Evolutionary conservation across 2,329 filamentous ascomycete species (phyloP).

Genomic region (Calcarisporium arbuscula): DNA sequence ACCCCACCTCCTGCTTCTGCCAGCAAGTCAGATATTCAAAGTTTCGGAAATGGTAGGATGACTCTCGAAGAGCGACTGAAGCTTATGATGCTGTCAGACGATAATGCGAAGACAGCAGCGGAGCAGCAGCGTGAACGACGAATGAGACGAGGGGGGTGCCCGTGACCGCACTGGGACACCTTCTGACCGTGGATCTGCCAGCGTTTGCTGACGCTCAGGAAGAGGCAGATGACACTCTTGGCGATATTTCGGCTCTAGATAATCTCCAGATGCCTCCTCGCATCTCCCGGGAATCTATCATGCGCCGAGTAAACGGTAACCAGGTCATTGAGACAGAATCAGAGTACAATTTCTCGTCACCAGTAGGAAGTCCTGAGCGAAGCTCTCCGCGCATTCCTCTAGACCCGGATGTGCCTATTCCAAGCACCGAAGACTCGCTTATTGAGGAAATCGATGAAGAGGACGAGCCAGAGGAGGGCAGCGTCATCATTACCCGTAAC

Average conservation of each 20-base stretch:
- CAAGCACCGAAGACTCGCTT: slow-evolving; percentile 70
- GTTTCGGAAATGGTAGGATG: slow-evolving; percentile 69
- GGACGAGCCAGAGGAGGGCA: slow-evolving; percentile 46
- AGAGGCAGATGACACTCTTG: slow-evolving; percentile 54
- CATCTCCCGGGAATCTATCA: slow-evolving; percentile 89
- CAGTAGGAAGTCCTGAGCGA: slow-evolving; percentile 51
- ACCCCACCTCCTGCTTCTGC: slow-evolving; percentile 62
- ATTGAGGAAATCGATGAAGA: slow-evolving; percentile 46
- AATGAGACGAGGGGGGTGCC: slow-evolving; percentile 55
- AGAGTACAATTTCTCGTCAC: slow-evolving; percentile 59
- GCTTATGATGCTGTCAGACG: slow-evolving; percentile 80
- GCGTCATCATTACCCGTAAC: slow-evolving; percentile 62
- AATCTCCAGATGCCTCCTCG: slow-evolving; percentile 65
- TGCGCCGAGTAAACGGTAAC: slow-evolving; percentile 74
- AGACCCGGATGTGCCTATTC: slow-evolving; percentile 86
- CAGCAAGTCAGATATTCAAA: slow-evolving; percentile 72
- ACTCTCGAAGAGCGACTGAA: slow-evolving; percentile 79
- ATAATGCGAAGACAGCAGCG: slow-evolving; percentile 51
- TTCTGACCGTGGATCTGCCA: slow-evolving; percentile 5
- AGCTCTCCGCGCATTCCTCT: slow-evolving; percentile 52
- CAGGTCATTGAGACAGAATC: slow-evolving; percentile 50
- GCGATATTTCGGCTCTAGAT: slow-evolving; percentile 52
- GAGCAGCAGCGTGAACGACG: slow-evolving; percentile 64
- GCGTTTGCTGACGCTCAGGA: slow-evolving; percentile 20
- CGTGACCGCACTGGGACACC: slow-evolving; percentile 33